Evolutionary conservation across 2,329 filamentous ascomycete species (phyloP).

Genomic region (Metarhizium anisopliae): DNA sequence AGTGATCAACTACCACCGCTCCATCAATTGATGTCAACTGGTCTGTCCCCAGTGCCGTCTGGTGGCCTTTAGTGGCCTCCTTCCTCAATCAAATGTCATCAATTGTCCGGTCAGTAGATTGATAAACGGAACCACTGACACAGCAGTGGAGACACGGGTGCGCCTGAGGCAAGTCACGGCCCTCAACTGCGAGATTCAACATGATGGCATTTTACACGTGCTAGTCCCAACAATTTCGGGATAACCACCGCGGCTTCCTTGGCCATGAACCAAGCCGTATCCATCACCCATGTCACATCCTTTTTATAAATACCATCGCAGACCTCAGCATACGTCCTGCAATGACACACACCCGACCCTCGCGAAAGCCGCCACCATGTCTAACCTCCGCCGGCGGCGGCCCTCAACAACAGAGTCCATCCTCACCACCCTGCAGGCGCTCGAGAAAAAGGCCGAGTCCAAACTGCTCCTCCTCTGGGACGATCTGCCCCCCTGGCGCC

Average conservation of each 20-base stretch:
- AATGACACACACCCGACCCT: background rate
- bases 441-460: conserved; percentile 31
- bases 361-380: background rate
- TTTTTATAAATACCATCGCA: background rate
- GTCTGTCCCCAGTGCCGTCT: too few relatives aligned
- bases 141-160: background rate
- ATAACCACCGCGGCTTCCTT: background rate
- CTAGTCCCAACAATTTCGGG: conserved; percentile 7
- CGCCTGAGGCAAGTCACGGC: too few relatives aligned
- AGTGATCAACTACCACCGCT: too few relatives aligned
- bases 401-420: conserved; percentile 17
- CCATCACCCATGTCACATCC: background rate
- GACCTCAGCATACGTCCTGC: background rate
- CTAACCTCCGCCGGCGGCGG: conserved; percentile 18
- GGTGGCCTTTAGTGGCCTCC: too few relatives aligned
- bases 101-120: too few relatives aligned
- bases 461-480: conserved; percentile 45
- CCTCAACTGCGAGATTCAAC: background rate
- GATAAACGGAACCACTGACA: background rate
- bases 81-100: too few relatives aligned
- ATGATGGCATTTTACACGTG: background rate
- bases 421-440: conserved; percentile 16
- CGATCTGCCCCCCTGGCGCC: conserved; percentile 49
- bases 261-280: conserved; percentile 1
- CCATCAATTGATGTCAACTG: too few relatives aligned